Base-by-base conservation (phyloP, 495 filamentous ascomycete species). In the Hyaloscypha bicolor region DNA sequence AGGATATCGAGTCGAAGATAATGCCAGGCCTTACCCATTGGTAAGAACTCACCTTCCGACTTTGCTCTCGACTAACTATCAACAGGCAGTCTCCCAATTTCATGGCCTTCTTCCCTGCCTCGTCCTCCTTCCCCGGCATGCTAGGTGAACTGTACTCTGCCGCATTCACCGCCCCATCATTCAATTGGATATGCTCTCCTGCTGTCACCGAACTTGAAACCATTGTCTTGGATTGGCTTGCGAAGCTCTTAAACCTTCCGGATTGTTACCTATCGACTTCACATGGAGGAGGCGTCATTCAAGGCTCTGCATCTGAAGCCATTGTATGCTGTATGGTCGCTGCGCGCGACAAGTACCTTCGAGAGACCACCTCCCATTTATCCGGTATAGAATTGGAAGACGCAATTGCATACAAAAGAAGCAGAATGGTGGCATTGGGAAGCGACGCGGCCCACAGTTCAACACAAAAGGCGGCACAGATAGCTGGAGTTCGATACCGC, bases 171-270 rank as follows among this genome's bases (percentile, higher is more conserved):
- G 91, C 91, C 3, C 93, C 95, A 12, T 92, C 92, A 9, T 99
- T 99, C 83, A 97, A 97, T 78, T 99, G 95, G 95, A 86, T 97
- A 58, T 97, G 94, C 77, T 93, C 90, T 3, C 95, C 95, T 2
- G 95, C 91, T 22, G 89, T 95, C n/a, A 99, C 95, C 5, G 95
- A 99, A 75, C 83, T 99, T 55, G 95, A 99, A 80, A 97, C 95
- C 0, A 87, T 96, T 55, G 90, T 97, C 37, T 84, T 98, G 68
- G 95, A 97, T 78, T 98, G 94, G 94, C 78, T 98, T 21, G 91
- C 89, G 29, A 85, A 90, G 69, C 79, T 91, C 14, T 77, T 97
- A 42, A 85, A 76, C 16, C 81, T 98, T 16, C 93, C 94, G 0
- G 76, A 82, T 11, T 91, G 88, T 73, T 97, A 90, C 73, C 79